phyloP scores from a whole-genome alignment of 75 land plant species.

The Cunninghamia lanceolata region DNA sequence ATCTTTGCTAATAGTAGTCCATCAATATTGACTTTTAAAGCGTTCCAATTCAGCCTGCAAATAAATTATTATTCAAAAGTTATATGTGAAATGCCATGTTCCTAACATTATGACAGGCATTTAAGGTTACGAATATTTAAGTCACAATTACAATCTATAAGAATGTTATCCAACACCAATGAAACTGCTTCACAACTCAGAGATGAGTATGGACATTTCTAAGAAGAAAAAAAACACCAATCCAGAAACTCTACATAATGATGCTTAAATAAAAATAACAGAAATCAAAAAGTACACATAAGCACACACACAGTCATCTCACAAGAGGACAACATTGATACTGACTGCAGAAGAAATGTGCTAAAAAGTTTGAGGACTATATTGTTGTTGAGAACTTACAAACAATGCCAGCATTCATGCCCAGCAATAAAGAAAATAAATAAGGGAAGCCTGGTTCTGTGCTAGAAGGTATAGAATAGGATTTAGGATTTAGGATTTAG shows the following conservation, averaged over 20 bases:
- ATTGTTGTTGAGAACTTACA: not conserved
- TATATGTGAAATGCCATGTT: not conserved
- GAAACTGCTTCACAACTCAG: not conserved
- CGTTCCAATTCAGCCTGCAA: slow-evolving; percentile 4
- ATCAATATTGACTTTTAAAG: not conserved
- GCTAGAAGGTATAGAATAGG: not conserved
- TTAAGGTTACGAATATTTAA: not conserved
- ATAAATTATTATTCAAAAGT: not conserved
- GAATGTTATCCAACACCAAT: not conserved
- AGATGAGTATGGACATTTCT: not conserved
- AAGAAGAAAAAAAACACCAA: not conserved
- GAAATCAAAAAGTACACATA: not conserved
- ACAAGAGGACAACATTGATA: not conserved
- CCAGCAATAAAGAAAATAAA: not conserved
- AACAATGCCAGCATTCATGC: not conserved
- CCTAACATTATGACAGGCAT: not conserved
- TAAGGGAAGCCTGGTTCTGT: not conserved
- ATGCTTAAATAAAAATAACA: not conserved
- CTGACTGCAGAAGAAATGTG: not conserved
- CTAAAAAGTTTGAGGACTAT: not conserved
- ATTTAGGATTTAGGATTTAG: no score
- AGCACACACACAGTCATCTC: not conserved
- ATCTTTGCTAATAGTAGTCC: not conserved
- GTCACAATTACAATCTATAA: not conserved
- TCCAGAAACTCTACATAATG: not conserved